Evolutionary conservation across 345 rosid species (phyloP), one percentile per base, ranked within the genome.

Genomic region (Eucalyptus polybractea): DNA sequence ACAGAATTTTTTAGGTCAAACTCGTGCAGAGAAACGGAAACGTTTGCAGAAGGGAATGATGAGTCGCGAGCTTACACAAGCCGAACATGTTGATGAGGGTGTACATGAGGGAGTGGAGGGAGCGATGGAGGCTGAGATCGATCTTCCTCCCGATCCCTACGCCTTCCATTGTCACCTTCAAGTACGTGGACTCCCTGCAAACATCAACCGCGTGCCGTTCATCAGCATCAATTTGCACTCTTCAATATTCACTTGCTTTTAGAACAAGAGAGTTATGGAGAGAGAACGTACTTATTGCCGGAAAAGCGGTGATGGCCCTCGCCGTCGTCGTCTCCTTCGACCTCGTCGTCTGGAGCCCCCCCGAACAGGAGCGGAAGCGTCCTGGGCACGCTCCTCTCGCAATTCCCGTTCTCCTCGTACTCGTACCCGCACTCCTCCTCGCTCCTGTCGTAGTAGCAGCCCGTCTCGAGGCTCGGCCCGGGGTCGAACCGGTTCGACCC

Each of bases 111-210:
- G 91, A 11, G 47, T 88, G 88, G 80, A 92, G 90, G 47, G 94
- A 93, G 86, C 67, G 29, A 50, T 88, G 90, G 89, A 90, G 91
- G 90, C 88, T 90, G 31, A 93, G 58, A 86, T 94, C 91, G 80
- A 94, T 89, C 91, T 94, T 94, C 86, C 95, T 92, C 42, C 92
- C 93, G 29, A 94, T 93, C 42, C 91, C 96, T 11, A 90, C 92
- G 49, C 96, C 96, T 49, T 94, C 96, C 94, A 93, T 89, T 33
- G 90, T 92, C 87, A 94, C 96, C 93, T 94, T 94, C 81, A 94
- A 88, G 87, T 89, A 94, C 92, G 62, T 91, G 29, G 92, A 93
- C 51, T 69, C 51, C 80, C 56, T 50, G 81, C 65, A 54, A 54
- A 7, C 65, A 5, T 21, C 50, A 15, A 53, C 58, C 58, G 24